Percentiles rank a stretch among this genome's conserved stretches.
Conservation (phyloP, 2,329 filamentous ascomycete genomes). For the Curvularia sp. region DNA sequence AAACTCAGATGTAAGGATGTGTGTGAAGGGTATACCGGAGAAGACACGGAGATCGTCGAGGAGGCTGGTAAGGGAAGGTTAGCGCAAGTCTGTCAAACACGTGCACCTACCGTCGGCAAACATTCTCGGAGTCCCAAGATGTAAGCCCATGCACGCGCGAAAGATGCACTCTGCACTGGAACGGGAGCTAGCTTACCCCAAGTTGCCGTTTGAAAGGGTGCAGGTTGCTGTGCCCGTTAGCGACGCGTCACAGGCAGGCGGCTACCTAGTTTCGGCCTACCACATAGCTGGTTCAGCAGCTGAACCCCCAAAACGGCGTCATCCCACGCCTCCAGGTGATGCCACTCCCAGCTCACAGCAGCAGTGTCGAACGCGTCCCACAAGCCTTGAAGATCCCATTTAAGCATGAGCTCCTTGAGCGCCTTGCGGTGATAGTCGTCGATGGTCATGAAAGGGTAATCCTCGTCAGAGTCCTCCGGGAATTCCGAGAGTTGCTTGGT, state of each 20-base stretch:
- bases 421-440: slow-evolving; percentile 74
- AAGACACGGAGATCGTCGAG: slow-evolving; percentile 64
- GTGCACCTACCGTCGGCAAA: too few species aligned
- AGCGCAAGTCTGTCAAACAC: not conserved
- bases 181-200: slow-evolving; percentile 21
- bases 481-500: slow-evolving; percentile 54
- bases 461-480: too few species aligned
- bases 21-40: slow-evolving; percentile 67
- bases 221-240: slow-evolving; percentile 55
- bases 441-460: slow-evolving; percentile 58
- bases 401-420: slow-evolving; percentile 64
- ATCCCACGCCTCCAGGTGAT: slow-evolving; percentile 72
- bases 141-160: too few species aligned
- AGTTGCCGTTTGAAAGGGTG: slow-evolving; percentile 79
- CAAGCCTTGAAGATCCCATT: slow-evolving; percentile 64
- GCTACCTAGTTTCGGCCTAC: slow-evolving; percentile 26
- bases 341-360: slow-evolving; percentile 69
- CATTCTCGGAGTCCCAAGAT: not conserved
- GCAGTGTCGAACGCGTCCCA: slow-evolving; percentile 57
- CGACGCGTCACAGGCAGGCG: slow-evolving; percentile 6
- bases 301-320: slow-evolving; percentile 67
- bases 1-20: slow-evolving; percentile 70
- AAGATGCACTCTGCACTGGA: not conserved
- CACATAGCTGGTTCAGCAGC: slow-evolving; percentile 60
- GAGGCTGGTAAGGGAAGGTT: slow-evolving; percentile 1